Conservation (phyloP, 768 basidiomycete genomes). For the Suillus luteus region DNA sequence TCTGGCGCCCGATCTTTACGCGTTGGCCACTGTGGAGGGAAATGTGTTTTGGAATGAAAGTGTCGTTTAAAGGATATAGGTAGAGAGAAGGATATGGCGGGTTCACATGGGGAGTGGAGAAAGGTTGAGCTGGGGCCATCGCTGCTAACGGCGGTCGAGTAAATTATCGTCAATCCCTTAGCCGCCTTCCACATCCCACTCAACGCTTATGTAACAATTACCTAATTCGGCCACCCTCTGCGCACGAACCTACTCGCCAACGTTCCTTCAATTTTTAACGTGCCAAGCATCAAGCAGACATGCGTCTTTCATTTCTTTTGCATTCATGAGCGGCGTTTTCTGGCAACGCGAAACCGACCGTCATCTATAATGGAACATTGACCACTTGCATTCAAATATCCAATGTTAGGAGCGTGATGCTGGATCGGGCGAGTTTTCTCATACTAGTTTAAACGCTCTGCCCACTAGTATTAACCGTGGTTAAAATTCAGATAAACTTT, state of each 20-base stretch:
- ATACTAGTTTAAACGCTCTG: neutral
- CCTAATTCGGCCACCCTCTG: neutral
- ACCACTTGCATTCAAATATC: neutral
- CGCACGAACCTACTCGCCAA: constrained; percentile 2
- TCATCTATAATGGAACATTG: neutral
- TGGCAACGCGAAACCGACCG: neutral
- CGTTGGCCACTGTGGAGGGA: constrained; percentile 64
- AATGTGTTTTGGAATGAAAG: constrained; percentile 93
- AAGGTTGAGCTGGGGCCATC: constrained; percentile 36
- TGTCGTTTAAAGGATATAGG: constrained; percentile 92
- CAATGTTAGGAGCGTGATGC: neutral
- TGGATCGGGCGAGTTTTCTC: neutral
- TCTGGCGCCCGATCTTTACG: constrained; percentile 93
- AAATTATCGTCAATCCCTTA: constrained; percentile 10
- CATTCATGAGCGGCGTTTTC: neutral
- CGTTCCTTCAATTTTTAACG: neutral
- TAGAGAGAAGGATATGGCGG: constrained; percentile 49
- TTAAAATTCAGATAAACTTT: neutral
- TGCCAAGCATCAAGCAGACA: neutral
- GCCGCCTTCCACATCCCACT: constrained; percentile 1
- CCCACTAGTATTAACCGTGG: neutral
- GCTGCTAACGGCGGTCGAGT: constrained; percentile 16
- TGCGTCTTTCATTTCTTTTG: neutral
- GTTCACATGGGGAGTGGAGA: constrained; percentile 32
- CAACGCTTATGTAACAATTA: constrained; percentile 8